These are phyloP conservation scores for Phaffomyces opuntiae DNA, from an alignment of 805 yeast genomes.

Conservation along the genomic window DNA sequence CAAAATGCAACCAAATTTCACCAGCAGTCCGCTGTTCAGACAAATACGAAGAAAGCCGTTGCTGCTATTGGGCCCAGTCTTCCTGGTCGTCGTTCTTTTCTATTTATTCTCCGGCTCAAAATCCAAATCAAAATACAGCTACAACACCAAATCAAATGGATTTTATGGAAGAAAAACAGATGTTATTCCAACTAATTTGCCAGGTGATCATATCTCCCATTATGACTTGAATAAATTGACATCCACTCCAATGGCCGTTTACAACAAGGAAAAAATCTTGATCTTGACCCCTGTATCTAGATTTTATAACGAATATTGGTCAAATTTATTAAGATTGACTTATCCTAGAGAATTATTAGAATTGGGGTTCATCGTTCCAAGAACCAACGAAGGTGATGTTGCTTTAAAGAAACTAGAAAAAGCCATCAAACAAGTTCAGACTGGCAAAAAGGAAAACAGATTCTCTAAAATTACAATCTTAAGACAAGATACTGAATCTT, in stretches of 20 bases:
- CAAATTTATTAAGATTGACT: slow-evolving; percentile 60
- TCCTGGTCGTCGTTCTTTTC: slow-evolving; percentile 33
- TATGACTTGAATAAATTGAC: slow-evolving; percentile 77
- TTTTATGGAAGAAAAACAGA: slow-evolving; percentile 40
- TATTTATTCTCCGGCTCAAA: slow-evolving; percentile 36
- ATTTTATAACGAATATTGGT: slow-evolving; percentile 85
- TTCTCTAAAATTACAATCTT: slow-evolving; percentile 81
- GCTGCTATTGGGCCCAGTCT: slow-evolving; percentile 38
- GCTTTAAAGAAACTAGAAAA: slow-evolving; percentile 67
- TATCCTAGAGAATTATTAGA: slow-evolving; percentile 85
- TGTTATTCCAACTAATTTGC: slow-evolving; percentile 53
- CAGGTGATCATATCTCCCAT: slow-evolving; percentile 71
- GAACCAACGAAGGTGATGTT: slow-evolving; percentile 71
- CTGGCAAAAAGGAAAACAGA: slow-evolving; percentile 52
- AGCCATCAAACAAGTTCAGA: slow-evolving; percentile 69
- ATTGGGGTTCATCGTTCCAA: slow-evolving; percentile 87
- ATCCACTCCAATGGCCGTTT: slow-evolving; percentile 63
- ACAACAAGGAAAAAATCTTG: slow-evolving; percentile 75
- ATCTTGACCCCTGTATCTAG: slow-evolving; percentile 86
- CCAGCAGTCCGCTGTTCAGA: slow-evolving; percentile 32
- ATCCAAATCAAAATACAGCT: slow-evolving; percentile 20
- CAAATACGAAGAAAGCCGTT: slow-evolving; percentile 58
- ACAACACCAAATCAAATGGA: slow-evolving; percentile 22
- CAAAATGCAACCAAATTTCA: slow-evolving; percentile 21
- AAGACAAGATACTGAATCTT: slow-evolving; percentile 82